Evolutionary conservation across 2,329 filamentous ascomycete genomes (phyloP).

Genomic region (Talaromyces sp.): DNA sequence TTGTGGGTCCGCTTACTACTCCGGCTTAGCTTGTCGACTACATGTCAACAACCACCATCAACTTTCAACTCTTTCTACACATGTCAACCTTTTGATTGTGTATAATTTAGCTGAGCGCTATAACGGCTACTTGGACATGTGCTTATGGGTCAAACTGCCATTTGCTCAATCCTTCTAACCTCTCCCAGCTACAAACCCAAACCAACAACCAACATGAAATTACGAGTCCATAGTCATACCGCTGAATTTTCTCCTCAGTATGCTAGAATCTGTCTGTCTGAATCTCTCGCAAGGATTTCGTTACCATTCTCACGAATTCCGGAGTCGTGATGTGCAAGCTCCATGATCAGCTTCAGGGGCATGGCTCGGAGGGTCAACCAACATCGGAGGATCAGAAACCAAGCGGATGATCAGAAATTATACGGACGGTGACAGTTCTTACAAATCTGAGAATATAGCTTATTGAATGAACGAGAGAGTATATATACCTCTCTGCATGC

Average conservation of each 20-base stretch:
- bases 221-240: neutral
- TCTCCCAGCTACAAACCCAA: neutral
- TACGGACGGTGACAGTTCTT: neutral
- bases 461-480: neutral
- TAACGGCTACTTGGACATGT: neutral
- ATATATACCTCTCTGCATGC: neutral
- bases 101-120: neutral
- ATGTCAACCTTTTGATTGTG: neutral
- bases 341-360: neutral
- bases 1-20: slow-evolving; percentile 2
- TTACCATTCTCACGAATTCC: neutral
- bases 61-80: neutral
- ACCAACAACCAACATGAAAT: neutral
- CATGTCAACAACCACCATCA: neutral
- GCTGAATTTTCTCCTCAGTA: neutral
- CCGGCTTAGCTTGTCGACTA: neutral
- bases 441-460: neutral
- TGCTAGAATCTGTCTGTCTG: neutral
- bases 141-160: neutral
- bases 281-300: neutral
- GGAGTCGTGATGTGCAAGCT: neutral
- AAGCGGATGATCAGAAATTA: neutral
- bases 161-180: neutral
- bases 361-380: neutral
- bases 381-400: neutral